Base-by-base conservation (phyloP, 257 asterid genomes). In the Euphrasia confusa region DNA sequence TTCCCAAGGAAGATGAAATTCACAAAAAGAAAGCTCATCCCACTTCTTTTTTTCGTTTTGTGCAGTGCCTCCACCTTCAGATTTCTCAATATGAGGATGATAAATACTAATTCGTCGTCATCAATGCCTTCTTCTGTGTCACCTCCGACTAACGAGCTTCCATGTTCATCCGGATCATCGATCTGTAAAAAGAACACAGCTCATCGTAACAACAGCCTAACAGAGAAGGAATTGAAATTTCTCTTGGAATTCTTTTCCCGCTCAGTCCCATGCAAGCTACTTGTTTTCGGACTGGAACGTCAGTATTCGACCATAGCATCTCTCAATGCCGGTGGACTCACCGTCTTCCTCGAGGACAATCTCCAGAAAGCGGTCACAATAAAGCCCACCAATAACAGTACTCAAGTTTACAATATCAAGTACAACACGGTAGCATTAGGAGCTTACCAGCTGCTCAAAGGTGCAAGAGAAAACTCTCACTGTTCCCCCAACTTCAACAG, bases 261-360 rank as follows among this genome's bases (percentile, higher is more conserved):
- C 11, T 77, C 64, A 74, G 77, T 73, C 45, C 96, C 98, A 3
- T 83, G 86, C 76, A 90, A 85, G 48, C 74, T 88, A 10, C 91
- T 90, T 14, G 74, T 90, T 57, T 90, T 90, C 6, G 98, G 98
- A 49, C 71, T 65, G 45, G 79, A 72, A 58, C 5, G 68, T 6
- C 82, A 75, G 18, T 85, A 83, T 42, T 69, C 78, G 28, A 39
- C 58, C 27, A 67, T 90, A 68, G 76, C 86, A 39, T 69, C 78
- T 27, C 28, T 76, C 21, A 90, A 90, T 52, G 62, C 65, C 7
- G 82, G 81, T 21, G 97, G 98, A 26, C 0, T 57, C 65, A 90
- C 96, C 53, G 7, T 79, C 63, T 77, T 85, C 61, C 86, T 87
- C 1, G 90, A 80, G 70, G 95, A 85, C 33, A 55, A 75, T 33